phyloP scores from a whole-genome alignment of 345 rosid genomes.

The Erucastrum elatum region DNA sequence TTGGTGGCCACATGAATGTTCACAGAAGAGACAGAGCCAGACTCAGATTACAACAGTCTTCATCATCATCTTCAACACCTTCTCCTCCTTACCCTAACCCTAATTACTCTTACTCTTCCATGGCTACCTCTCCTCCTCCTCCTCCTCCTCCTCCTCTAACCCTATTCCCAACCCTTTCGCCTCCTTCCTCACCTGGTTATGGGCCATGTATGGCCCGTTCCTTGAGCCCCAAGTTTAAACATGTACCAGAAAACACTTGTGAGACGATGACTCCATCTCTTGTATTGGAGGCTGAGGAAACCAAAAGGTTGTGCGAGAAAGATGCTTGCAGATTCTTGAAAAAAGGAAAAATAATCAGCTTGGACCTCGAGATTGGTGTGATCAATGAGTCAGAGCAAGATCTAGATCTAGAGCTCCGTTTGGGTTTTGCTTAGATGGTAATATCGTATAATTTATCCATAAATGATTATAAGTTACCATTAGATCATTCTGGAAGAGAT shows the following conservation, averaged over 20 bases:
- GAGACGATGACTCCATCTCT: conserved; percentile 19
- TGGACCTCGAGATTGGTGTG: conserved; percentile 73
- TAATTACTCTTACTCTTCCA: conserved; percentile 49
- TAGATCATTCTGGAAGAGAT: conserved; percentile 21
- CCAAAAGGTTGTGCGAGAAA: conserved; percentile 39
- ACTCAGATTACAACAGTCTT: conserved; percentile 64
- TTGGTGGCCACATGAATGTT: conserved; percentile 36
- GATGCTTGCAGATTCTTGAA: conserved; percentile 43
- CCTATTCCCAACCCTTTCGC: conserved; percentile 47
- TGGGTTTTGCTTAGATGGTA: conserved; percentile 59
- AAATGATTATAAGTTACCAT: background rate
- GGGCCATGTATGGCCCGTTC: conserved; percentile 29
- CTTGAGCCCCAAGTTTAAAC: conserved; percentile 34
- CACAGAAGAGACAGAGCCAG: conserved; percentile 96
- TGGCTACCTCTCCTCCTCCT: conserved; percentile 39
- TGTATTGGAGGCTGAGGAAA: conserved; percentile 35
- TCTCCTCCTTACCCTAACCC: conserved; percentile 71
- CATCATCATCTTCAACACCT: conserved; percentile 52
- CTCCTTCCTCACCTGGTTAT: conserved; percentile 30
- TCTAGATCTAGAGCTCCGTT: conserved; percentile 92
- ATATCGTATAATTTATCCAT: background rate
- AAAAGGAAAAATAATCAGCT: conserved; percentile 46
- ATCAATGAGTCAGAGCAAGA: conserved; percentile 53
- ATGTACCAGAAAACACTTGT: conserved; percentile 27
- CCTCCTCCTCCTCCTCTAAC: conserved; percentile 43